These are phyloP conservation scores for Sphaerobolus stellatus DNA, from an alignment of 1,284 basidiomycete species.

Conservation along the genomic window DNA sequence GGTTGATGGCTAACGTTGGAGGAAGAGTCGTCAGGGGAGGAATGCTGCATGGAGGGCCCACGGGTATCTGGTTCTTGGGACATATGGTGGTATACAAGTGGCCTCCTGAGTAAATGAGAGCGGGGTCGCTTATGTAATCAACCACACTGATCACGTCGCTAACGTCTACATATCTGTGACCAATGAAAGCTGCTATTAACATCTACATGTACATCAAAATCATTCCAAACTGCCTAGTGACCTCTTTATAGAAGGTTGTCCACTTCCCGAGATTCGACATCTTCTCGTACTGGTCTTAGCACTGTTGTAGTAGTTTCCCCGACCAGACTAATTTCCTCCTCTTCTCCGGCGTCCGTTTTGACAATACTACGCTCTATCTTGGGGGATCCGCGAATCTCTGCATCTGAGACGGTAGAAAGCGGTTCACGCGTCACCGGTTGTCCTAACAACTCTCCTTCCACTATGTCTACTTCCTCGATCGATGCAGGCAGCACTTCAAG, in stretches of 20 bases:
- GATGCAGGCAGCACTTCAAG: too few relatives aligned
- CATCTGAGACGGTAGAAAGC: not conserved
- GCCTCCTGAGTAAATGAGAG: not conserved
- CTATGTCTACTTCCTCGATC: not conserved
- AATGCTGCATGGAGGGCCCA: conserved; percentile 22
- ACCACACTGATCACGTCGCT: too few relatives aligned
- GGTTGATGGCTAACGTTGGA: conserved; percentile 7
- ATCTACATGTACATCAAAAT: not conserved
- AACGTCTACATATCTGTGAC: conserved; percentile 13
- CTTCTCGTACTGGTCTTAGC: conserved; percentile 1
- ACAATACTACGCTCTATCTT: not conserved
- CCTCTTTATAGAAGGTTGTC: not conserved
- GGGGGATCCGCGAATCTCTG: not conserved
- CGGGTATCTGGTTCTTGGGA: conserved; percentile 22
- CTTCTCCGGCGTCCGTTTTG: not conserved
- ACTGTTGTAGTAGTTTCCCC: not conserved
- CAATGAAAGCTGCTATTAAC: not conserved
- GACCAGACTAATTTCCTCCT: not conserved
- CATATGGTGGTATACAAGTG: not conserved
- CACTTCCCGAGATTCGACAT: conserved; percentile 6
- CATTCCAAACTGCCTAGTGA: not conserved
- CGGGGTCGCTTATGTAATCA: conserved; percentile 2
- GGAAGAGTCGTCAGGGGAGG: conserved; percentile 7
- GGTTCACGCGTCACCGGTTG: not conserved
- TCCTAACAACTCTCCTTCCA: not conserved